These are phyloP conservation scores for Fusarium verticillioides DNA, from an alignment of 2,329 filamentous ascomycete species.

Conservation along the genomic window DNA sequence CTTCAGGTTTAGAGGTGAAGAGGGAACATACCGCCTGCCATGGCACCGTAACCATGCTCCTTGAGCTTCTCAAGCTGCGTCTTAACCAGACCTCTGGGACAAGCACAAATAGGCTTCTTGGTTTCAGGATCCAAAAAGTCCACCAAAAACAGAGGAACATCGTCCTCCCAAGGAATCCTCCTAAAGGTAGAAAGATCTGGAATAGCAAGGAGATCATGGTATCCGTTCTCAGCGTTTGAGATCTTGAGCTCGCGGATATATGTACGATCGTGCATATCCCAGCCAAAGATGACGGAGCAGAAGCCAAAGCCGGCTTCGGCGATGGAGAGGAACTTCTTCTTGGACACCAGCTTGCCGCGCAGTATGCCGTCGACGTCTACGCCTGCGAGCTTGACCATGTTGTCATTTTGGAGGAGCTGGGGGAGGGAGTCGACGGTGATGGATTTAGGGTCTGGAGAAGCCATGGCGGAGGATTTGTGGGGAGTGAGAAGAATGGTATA, in stretches of 20 bases:
- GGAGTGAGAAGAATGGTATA: too few species aligned
- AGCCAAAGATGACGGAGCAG: conserved; percentile 93
- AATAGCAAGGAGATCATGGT: conserved; percentile 84
- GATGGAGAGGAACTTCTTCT: conserved; percentile 90
- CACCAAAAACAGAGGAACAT: conserved; percentile 86
- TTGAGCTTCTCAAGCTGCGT: conserved; percentile 74
- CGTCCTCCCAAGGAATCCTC: conserved; percentile 89
- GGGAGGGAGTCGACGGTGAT: conserved; percentile 74
- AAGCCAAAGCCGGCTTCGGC: conserved; percentile 88
- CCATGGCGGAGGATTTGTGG: conserved; percentile 36
- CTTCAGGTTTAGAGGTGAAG: fast-evolving
- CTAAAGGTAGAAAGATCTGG: conserved; percentile 82
- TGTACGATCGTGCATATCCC: conserved; percentile 96
- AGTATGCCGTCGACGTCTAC: conserved; percentile 88
- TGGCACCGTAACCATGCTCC: conserved; percentile 77
- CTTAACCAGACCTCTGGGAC: conserved; percentile 80
- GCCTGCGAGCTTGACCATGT: conserved; percentile 86
- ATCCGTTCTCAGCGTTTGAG: conserved; percentile 91
- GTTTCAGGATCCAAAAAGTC: conserved; percentile 87
- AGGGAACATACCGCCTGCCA: conserved; percentile 81
- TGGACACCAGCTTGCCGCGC: conserved; percentile 90
- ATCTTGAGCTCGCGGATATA: conserved; percentile 87
- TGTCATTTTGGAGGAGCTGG: conserved; percentile 75
- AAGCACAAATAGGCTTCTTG: conserved; percentile 75
- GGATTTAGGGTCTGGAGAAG: conserved; percentile 34